Conservation (phyloP, 177 flowering plant genomes). For the Telopea speciosissima region DNA sequence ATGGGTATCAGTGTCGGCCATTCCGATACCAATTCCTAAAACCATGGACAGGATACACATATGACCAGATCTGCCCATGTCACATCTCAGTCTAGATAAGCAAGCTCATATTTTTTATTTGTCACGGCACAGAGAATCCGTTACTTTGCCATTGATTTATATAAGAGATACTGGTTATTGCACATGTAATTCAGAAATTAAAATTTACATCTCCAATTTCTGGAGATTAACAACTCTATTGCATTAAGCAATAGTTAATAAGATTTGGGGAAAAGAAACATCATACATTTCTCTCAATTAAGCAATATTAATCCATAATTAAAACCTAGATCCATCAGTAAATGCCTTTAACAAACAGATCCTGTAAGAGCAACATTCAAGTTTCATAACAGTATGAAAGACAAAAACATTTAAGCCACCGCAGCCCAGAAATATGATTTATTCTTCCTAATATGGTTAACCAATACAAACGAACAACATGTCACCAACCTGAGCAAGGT, state of each 20-base stretch:
- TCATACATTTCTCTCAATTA: background rate
- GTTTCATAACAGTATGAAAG: background rate
- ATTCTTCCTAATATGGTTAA: background rate
- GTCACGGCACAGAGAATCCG: no score
- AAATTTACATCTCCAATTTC: background rate
- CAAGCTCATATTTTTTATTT: no score
- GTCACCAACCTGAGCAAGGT: constrained; percentile 88
- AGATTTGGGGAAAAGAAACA: background rate
- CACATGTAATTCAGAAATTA: background rate
- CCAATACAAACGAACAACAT: background rate
- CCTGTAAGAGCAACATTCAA: background rate
- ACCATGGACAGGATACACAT: no score
- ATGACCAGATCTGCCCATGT: no score
- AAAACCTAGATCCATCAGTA: background rate
- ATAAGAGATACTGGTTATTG: no score
- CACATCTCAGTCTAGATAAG: no score
- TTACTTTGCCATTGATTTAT: no score
- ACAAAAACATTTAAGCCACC: background rate
- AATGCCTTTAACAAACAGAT: background rate
- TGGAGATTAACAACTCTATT: background rate
- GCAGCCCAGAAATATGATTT: background rate
- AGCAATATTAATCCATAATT: background rate
- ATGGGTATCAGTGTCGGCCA: no score
- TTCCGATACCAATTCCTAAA: no score
- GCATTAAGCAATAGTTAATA: background rate